These are phyloP conservation scores for Pseudozyma sp. DNA, from an alignment of 1,284 basidiomycete species.

Conservation along the genomic window DNA sequence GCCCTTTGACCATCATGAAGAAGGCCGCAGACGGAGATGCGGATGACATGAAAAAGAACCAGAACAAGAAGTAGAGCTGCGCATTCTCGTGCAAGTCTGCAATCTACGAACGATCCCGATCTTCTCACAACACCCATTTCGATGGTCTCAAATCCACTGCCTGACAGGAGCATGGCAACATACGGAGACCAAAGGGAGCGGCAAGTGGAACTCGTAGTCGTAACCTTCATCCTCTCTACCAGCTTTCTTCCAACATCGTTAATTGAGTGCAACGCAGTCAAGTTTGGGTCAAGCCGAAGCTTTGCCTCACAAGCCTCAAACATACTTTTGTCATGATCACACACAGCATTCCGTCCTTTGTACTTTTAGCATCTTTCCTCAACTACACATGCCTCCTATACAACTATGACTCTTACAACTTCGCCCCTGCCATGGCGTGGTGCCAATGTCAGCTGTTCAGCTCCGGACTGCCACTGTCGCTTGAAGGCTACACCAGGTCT, in stretches of 20 bases:
- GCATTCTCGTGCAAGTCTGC: neutral
- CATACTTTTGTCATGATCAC: neutral
- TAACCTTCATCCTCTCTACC: too few species aligned
- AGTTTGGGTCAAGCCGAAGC: neutral
- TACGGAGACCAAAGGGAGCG: too few species aligned
- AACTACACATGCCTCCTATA: neutral
- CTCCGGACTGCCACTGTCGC: too few species aligned
- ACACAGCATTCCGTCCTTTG: constrained; percentile 10
- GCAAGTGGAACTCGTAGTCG: too few species aligned
- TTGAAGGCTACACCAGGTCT: too few species aligned
- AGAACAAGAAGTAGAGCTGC: constrained; percentile 38
- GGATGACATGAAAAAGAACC: constrained; percentile 49
- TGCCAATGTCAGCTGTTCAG: neutral
- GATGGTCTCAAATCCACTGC: too few species aligned
- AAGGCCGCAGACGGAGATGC: constrained; percentile 89
- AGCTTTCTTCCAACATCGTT: neutral
- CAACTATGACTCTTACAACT: neutral
- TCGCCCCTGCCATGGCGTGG: neutral
- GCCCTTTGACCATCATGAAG: constrained; percentile 80
- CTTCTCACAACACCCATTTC: too few species aligned
- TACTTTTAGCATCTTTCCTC: constrained; percentile 19
- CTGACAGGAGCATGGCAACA: too few species aligned
- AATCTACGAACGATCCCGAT: too few species aligned
- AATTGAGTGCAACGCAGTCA: neutral
- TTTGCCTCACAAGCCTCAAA: neutral